Base-by-base conservation (phyloP, 1,284 basidiomycete genomes). In the Ustilago nuda region DNA sequence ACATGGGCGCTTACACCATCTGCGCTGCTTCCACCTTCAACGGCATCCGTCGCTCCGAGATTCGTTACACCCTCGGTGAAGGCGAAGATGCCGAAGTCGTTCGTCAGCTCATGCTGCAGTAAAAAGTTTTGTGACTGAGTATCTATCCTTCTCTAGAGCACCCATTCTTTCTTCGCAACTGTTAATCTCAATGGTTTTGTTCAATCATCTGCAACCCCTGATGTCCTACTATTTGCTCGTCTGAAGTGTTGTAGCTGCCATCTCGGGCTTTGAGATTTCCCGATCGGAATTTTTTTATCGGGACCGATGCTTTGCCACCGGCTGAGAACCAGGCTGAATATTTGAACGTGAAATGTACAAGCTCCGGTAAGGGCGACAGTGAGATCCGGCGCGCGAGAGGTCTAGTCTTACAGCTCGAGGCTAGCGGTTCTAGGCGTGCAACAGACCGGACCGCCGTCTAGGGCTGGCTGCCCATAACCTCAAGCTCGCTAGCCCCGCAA, bases 1-100 rank as follows among this genome's bases (percentile, higher is more conserved):
- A 93, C 82, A 96, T 97, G 94, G 94, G 94, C 46, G 94, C 94
- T 13, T 97, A 97, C 87, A 96, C 94, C 17, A 89, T 94, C 74
- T 95, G 93, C 82, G 94, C 94, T 0, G 93, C 94, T 23, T 93
- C 91, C 86, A 91, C 91, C 82, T 95, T 94, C 88, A 95, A 95
- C 83, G 94, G 93, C 62, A 71, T 88, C 66, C 78, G 82, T 30
- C 72, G 82, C 33, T 80, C 80, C 46, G 81, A 85, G 69, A 84
- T 88, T 37, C 73, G 84, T 27, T 88, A 88, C 82, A 87, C 86
- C 19, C 79, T 87, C 55, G 87, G 87, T 36, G 64, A 62, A 17
- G 82, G 71, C 4, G 41, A 57, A 4, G 72, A 72, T 13, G 76
- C 65, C 43, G 61, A 70, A 37, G 51, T 65, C 4, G 75, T 77